A percentile compares a stretch with the other conserved stretches of the same genome.
These are phyloP conservation scores for Paecilomyces sp. DNA, from an alignment of 2,329 filamentous ascomycete species.

Conservation along the genomic window DNA sequence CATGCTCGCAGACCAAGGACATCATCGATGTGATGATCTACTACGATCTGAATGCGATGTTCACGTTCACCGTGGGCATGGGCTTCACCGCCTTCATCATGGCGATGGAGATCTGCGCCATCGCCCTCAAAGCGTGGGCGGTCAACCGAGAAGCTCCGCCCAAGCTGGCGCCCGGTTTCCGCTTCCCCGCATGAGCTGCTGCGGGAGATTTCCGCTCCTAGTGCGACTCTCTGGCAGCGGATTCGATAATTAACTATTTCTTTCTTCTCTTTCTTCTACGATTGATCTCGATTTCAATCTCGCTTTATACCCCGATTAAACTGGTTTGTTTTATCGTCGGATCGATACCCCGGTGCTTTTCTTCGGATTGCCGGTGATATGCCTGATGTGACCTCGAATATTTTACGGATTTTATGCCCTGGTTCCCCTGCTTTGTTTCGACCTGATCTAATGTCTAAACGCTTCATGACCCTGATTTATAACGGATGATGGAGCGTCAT, in stretches of 20 bases:
- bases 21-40: constrained; percentile 69
- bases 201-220: too few species aligned
- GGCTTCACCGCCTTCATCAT: constrained; percentile 76
- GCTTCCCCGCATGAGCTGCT: constrained; percentile 14
- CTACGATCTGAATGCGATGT: constrained; percentile 80
- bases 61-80: constrained; percentile 82
- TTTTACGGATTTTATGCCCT: constrained; percentile 7
- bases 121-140: constrained; percentile 87
- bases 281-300: constrained; percentile 6
- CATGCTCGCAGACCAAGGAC: constrained; percentile 56
- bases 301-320: constrained; percentile 11
- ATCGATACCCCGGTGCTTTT: constrained; percentile 16
- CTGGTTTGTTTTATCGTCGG: constrained; percentile 10
- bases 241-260: neutral
- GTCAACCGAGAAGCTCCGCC: constrained; percentile 37
- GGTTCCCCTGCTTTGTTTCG: constrained; percentile 4
- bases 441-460: constrained; percentile 1
- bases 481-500: neutral
- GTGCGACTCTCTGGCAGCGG: neutral
- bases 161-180: constrained; percentile 19
- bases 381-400: constrained; percentile 6
- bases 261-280: constrained; percentile 9
- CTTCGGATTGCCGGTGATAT: constrained; percentile 7
- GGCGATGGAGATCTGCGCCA: constrained; percentile 70
- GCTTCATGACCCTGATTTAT: neutral